Base-by-base conservation (phyloP, 108 stramenopile species). In the Seminavis robusta region DNA sequence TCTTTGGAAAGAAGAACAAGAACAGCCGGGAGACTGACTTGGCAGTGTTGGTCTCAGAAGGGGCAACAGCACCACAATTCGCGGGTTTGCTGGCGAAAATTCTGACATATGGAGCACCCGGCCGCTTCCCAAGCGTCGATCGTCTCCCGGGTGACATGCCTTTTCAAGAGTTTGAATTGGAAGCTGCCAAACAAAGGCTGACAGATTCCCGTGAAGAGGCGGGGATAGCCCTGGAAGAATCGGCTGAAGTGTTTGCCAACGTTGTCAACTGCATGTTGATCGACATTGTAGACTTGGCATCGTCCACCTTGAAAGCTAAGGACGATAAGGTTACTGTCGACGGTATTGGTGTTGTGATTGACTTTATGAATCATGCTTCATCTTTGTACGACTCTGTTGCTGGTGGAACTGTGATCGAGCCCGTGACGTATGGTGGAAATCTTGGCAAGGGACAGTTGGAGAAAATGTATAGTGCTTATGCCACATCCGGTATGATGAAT, bases 221-320 rank as follows among this genome's bases (percentile, higher is more conserved):
- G 0, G 83, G 68, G 17, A 51, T 90, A 10, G 63, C 79, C 0
- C 73, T 84, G n/a, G 79, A 79, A 47, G 59, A 80, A 38, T 76
- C 84, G 24, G 88, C 86, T 21, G 88, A 94, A 69, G 58, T 79
- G 13, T 94, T 94, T 65, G 92, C 89, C 11, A 77, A 78, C 31
- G 86, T 94, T 25, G 86, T 90, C 21, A 88, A 94, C 50, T 90
- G 88, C 62, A 88, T 94, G 88, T 65, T 94, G 23, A 88, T 94
- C 43, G 87, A 90, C 43, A 90, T 94, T 40, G 65, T 94, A 24
- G 92, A 94, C 57, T 65, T 90, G 8, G 92, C 92, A 37, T 84
- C 83, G 25, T 63, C 80, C n/a, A 73, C 88, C 7, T 56, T 90
- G 55, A 82, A 82, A 58, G 73, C 68, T 42, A 84, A 88, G 50